phyloP scores from a whole-genome alignment of 2,329 filamentous ascomycete species.

The Cylindrodendrum hubeiense region DNA sequence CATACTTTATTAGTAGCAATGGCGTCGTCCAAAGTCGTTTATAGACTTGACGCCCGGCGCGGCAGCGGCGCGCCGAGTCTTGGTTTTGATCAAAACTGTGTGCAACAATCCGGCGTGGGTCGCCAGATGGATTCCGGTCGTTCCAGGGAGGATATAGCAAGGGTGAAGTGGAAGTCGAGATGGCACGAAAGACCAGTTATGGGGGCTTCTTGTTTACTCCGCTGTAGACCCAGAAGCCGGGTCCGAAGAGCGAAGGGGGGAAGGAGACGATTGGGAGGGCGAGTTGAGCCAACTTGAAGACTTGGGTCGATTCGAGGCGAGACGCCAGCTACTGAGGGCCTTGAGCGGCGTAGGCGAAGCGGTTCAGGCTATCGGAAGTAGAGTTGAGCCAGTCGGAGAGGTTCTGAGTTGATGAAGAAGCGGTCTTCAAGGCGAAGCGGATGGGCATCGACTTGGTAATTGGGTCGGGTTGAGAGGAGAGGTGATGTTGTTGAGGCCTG shows the following conservation, averaged over 20 bases:
- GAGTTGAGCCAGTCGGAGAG: slow-evolving; percentile 13
- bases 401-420: slow-evolving; percentile 14
- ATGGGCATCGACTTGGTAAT: slow-evolving; percentile 27
- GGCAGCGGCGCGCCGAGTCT: slow-evolving; percentile 53
- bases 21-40: slow-evolving; percentile 35
- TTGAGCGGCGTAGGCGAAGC: slow-evolving; percentile 21
- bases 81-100: slow-evolving; percentile 46
- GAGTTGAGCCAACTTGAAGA: slow-evolving; percentile 96
- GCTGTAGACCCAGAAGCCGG: slow-evolving; percentile 92
- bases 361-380: slow-evolving; percentile 13
- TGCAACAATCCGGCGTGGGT: slow-evolving; percentile 37
- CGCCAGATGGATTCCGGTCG: slow-evolving; percentile 35
- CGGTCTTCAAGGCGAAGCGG: slow-evolving; percentile 17
- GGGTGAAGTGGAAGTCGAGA: slow-evolving; percentile 18
- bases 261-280: slow-evolving; percentile 75
- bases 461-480: slow-evolving; percentile 26
- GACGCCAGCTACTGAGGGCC: slow-evolving; percentile 33
- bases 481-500: slow-evolving; percentile 21
- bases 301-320: slow-evolving; percentile 54
- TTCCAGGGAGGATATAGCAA: slow-evolving; percentile 19
- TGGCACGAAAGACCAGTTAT: slow-evolving; percentile 73
- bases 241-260: slow-evolving; percentile 89
- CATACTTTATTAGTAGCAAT: slow-evolving; percentile 43
- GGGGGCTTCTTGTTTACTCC: slow-evolving; percentile 98
- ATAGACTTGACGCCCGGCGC: slow-evolving; percentile 50